Base-by-base conservation (phyloP, 768 basidiomycete genomes). In the Scleroderma bovista region DNA sequence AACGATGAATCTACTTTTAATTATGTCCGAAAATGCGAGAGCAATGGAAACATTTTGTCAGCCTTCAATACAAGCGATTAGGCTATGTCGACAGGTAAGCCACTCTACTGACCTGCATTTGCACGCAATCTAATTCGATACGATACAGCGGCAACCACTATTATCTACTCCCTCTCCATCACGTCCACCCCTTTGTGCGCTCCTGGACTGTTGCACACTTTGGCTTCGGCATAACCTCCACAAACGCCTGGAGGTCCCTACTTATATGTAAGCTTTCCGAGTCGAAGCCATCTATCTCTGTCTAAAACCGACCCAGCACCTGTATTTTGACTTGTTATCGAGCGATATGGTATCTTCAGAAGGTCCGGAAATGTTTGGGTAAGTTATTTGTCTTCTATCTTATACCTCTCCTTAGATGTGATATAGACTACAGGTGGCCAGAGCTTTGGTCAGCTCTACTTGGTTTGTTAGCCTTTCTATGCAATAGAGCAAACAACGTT, bases 181-280 rank as follows among this genome's bases (percentile, higher is more conserved):
- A 9, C 69, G 75, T 44, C 70, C 80, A 1, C 75, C 76, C 1
- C 53, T 83, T 22, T 81, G 80, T 56, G 76, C 81, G 3, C 48
- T 86, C 20, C 58, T 87, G n/a, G 84, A 87, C 60, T 84, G 80
- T 50, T 83, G 80, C 55, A 72, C 83, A 6, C 69, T 87, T 13
- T 87, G 83, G 83, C 62, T 86, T 23, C 78, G 82, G 16, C 84
- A 88, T 55, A 86, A 85, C 58, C 65, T 87, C 26, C 81, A 85
- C 49, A 83, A 76, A 56, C 75, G 70, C 24, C 64, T 86, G 5
- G 80, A 85, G 50, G 74, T 77, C 0, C 67, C 72, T 24, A 75
- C 76, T 6, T 85, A 84, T 56, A 65, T 71, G 85, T 83, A 56
- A 40, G 80, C 17, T 29, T 41, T 45, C 19, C 7, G 12, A n/a